Conservation (phyloP, 352 stramenopile genomes). For the Phytophthora hibernalis region DNA sequence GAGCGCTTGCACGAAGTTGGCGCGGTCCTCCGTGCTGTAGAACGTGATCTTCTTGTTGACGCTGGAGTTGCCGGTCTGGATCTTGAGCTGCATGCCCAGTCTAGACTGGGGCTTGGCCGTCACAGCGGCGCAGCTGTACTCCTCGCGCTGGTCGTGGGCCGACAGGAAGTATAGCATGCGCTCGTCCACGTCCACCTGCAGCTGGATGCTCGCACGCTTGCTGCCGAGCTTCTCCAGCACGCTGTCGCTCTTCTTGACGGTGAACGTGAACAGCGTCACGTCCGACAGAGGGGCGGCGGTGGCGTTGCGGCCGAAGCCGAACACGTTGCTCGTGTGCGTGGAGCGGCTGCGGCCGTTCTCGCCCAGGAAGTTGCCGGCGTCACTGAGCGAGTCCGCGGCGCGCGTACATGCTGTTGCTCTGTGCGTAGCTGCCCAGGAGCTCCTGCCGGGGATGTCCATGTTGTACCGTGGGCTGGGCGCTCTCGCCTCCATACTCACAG, state of each 20-base stretch:
- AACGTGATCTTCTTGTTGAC: slow-evolving; percentile 90
- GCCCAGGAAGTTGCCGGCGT: slow-evolving; percentile 51
- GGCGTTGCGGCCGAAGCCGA: slow-evolving; percentile 67
- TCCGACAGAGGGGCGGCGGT: slow-evolving; percentile 60
- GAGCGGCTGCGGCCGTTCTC: slow-evolving; percentile 77
- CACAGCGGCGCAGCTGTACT: slow-evolving; percentile 81
- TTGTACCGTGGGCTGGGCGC: slow-evolving; percentile 46
- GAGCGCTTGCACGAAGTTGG: slow-evolving; percentile 83
- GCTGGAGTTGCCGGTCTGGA: slow-evolving; percentile 76
- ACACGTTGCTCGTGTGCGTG: slow-evolving; percentile 73
- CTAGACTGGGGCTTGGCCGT: slow-evolving; percentile 81
- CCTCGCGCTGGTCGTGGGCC: slow-evolving; percentile 76
- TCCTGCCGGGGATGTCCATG: slow-evolving; percentile 67
- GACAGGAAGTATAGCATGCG: slow-evolving; percentile 88
- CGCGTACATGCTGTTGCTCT: slow-evolving; percentile 43
- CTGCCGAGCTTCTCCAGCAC: slow-evolving; percentile 83
- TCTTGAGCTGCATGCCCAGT: slow-evolving; percentile 87
- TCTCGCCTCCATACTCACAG: slow-evolving; percentile 8
- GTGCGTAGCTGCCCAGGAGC: slow-evolving; percentile 57
- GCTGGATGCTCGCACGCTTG: slow-evolving; percentile 84
- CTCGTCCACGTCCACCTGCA: slow-evolving; percentile 84
- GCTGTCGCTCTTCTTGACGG: slow-evolving; percentile 87
- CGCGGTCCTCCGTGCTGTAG: slow-evolving; percentile 80
- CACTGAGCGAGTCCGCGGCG: slow-evolving; percentile 40
- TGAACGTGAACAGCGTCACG: slow-evolving; percentile 88